Conservation (phyloP, 1,284 basidiomycete species). For the Singerocomus inundabilis region DNA sequence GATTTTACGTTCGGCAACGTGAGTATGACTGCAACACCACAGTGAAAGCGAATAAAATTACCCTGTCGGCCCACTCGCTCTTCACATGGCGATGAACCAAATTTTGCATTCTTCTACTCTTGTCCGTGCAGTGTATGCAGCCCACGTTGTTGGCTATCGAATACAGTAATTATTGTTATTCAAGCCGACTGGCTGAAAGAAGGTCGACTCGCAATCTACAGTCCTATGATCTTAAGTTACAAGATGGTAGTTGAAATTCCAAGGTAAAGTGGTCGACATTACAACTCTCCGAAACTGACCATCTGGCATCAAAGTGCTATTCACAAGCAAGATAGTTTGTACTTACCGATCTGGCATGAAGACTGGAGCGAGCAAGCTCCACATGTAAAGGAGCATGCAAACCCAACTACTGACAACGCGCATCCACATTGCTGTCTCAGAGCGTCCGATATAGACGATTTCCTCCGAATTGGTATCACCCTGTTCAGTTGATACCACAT, state of each 20-base stretch:
- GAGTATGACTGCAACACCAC: not conserved
- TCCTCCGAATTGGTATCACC: conserved; percentile 51
- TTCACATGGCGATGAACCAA: too few species aligned
- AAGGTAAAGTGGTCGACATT: conserved; percentile 8
- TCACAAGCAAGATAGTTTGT: not conserved
- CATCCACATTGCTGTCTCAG: conserved; percentile 99
- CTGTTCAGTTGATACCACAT: conserved; percentile 60
- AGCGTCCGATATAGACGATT: conserved; percentile 93
- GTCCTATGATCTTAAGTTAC: conserved; percentile 1
- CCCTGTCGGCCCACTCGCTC: too few species aligned
- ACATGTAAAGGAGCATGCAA: conserved; percentile 85
- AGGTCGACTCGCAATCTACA: too few species aligned
- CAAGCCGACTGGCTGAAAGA: too few species aligned
- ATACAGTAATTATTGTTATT: too few species aligned
- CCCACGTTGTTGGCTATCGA: too few species aligned
- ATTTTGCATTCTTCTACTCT: too few species aligned
- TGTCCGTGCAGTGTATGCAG: too few species aligned
- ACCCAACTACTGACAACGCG: conserved; percentile 94
- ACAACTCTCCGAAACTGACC: conserved; percentile 37
- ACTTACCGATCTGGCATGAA: conserved; percentile 81
- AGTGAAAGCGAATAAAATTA: not conserved
- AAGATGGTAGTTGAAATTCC: conserved; percentile 1
- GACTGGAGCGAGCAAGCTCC: conserved; percentile 89
- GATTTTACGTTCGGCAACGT: conserved; percentile 18
- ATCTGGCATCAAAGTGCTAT: conserved; percentile 1